Base-by-base conservation (phyloP, 192 early-diverging fungal genomes). In the Entrophospora sp. region DNA sequence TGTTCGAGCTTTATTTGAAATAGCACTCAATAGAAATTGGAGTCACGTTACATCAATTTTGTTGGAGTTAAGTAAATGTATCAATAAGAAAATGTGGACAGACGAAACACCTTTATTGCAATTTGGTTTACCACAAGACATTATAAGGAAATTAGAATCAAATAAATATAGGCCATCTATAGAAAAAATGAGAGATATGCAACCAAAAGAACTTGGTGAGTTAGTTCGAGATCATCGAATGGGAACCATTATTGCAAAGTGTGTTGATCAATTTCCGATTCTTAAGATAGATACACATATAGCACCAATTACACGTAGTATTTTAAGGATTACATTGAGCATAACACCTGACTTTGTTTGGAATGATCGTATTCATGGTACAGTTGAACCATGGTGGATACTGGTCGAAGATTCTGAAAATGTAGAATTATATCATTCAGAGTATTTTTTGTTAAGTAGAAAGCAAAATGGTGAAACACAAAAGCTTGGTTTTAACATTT, bases 381-480 rank as follows among this genome's bases (percentile, higher is more conserved):
- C 73, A 16, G 84, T 82, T 20, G 94, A 98, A 70, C 87, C 92
- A 1, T 99, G 91, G 81, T 97, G 91, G 89, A 89, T 99, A 40
- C 97, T 90, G 91, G 92, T 96, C 5, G 91, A 96, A 66, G 97
- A 97, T 64, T 77, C 81, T 3, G 89, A 95, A 69, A 84, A 91
- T 73, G 81, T 81, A 0, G 92, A 95, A 42, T 90, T 99, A 43
- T 83, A 95, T 65, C 91, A 99, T 70, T 87, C 89, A 0, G 97
- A 99, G 64, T 91, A 92, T 71, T 85, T 97, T 62, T 64, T 97
- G 46, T 61, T 99, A 8, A 84, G 83, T 27, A 81, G 83, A 60
- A 84, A 82, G 24, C 78, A 87, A 40, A 68, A 85, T 30, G 82
- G 81, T 18, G 87, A 90, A 76, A 71, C 85, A 35, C 82, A 85